Percentiles rank a stretch among this genome's conserved stretches.
Conservation (phyloP, 176 grass and related monocot species). For the Eragrostis curvula region DNA sequence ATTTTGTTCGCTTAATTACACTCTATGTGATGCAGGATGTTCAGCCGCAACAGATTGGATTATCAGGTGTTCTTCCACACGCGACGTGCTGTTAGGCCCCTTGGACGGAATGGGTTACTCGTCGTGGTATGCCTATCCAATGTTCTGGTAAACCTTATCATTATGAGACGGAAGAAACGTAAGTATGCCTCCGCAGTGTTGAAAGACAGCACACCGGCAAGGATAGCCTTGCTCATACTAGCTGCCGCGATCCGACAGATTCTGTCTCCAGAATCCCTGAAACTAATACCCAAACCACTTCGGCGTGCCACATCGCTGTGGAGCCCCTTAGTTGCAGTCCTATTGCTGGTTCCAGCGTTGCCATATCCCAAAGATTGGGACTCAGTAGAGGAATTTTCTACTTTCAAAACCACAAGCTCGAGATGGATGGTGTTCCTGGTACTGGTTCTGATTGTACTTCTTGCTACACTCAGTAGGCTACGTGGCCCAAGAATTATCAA, state of each 20-base stretch:
- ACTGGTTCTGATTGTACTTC: background rate
- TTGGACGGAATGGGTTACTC: background rate
- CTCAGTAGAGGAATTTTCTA: background rate
- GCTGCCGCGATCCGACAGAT: background rate
- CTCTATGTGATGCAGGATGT: background rate
- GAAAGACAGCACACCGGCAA: background rate
- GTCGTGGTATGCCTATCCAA: background rate
- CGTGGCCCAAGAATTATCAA: background rate
- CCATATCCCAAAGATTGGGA: background rate
- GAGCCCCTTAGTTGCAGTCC: background rate
- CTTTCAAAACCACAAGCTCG: no score
- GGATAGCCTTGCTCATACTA: background rate
- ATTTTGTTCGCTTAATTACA: background rate
- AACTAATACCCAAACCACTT: background rate
- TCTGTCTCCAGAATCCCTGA: background rate
- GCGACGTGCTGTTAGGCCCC: background rate
- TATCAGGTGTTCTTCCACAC: constrained; percentile 13
- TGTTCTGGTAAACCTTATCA: background rate
- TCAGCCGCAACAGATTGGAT: background rate
- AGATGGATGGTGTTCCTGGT: background rate
- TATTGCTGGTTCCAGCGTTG: background rate
- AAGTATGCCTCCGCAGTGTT: no score
- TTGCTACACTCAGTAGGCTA: background rate
- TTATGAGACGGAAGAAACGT: background rate
- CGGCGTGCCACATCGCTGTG: background rate